A percentile compares a stretch with the other conserved stretches of the same genome.
These are phyloP conservation scores for Heracleum sosnowskyi DNA, from an alignment of 129 eudicot genomes.

Conservation along the genomic window DNA sequence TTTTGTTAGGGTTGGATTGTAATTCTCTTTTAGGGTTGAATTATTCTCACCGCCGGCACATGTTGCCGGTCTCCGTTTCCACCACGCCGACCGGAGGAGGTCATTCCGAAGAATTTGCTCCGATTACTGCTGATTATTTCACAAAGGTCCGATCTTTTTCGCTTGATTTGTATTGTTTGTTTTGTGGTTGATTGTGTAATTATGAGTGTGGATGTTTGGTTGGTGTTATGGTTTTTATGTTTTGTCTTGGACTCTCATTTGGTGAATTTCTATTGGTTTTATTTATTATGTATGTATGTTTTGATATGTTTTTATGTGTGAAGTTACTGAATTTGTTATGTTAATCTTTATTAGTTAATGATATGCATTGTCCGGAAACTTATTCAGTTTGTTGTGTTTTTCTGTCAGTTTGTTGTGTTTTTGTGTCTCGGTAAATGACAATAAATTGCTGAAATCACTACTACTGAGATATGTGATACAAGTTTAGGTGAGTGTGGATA, in stretches of 20 bases:
- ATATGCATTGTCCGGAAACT: not conserved
- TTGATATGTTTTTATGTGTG: not conserved
- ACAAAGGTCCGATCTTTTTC: conserved; percentile 22
- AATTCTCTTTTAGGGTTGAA: conserved; percentile 32
- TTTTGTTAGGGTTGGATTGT: conserved; percentile 19
- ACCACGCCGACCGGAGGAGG: conserved; percentile 35
- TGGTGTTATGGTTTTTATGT: not conserved
- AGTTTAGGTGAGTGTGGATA: not conserved
- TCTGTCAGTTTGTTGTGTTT: not conserved
- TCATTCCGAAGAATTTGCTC: conserved; percentile 18
- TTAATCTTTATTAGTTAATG: not conserved
- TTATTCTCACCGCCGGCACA: conserved; percentile 44
- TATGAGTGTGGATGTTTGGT: not conserved
- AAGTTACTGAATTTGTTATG: not conserved
- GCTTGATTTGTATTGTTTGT: not conserved
- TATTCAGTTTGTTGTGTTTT: not conserved
- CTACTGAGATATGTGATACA: not conserved
- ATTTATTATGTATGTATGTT: too few relatives aligned
- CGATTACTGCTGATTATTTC: conserved; percentile 33
- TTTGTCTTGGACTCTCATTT: not conserved
- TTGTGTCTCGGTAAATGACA: not conserved
- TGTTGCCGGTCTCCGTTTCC: conserved; percentile 59
- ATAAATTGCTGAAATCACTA: not conserved
- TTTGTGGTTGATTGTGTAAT: not conserved
- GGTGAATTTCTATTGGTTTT: too few relatives aligned